Evolutionary conservation across 495 filamentous ascomycete genomes (phyloP).

Genomic region (Xylaria nigripes): DNA sequence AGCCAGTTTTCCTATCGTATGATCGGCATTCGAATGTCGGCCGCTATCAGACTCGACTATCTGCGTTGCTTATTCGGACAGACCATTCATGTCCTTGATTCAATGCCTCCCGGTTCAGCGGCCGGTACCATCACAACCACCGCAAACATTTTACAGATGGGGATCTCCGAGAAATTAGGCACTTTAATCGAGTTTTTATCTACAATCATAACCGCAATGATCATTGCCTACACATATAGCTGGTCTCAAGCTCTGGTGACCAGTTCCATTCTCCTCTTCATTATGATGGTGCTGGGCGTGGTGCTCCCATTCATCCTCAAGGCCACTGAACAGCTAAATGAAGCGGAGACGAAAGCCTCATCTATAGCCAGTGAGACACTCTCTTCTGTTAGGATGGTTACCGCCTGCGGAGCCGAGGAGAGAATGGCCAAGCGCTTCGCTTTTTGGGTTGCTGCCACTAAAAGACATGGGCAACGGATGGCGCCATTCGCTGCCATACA

Average conservation of each 20-base stretch:
- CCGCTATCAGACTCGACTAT: slow-evolving; percentile 45
- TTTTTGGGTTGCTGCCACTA: slow-evolving; percentile 51
- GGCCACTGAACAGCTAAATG: slow-evolving; percentile 32
- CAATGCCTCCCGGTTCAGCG: slow-evolving; percentile 44
- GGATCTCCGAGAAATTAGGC: slow-evolving; percentile 49
- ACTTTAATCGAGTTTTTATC: slow-evolving; percentile 35
- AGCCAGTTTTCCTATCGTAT: slow-evolving; percentile 37
- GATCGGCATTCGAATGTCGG: slow-evolving; percentile 44
- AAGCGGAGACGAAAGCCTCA: slow-evolving; percentile 44
- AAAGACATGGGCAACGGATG: slow-evolving; percentile 39
- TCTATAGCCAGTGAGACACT: slow-evolving; percentile 53
- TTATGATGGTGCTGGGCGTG: slow-evolving; percentile 42
- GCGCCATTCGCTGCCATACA: slow-evolving; percentile 39
- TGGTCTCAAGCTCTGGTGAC: slow-evolving; percentile 53
- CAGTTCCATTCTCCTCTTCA: slow-evolving; percentile 49
- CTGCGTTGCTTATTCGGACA: slow-evolving; percentile 46
- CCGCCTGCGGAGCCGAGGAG: slow-evolving; percentile 55
- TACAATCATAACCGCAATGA: slow-evolving; percentile 34
- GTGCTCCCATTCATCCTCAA: slow-evolving; percentile 55
- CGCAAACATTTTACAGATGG: slow-evolving; percentile 52
- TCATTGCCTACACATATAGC: slow-evolving; percentile 48
- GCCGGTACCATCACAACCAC: slow-evolving; percentile 52
- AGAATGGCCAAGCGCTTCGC: slow-evolving; percentile 44
- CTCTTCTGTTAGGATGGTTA: slow-evolving; percentile 49
- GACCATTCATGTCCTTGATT: slow-evolving; percentile 49